These are phyloP conservation scores for Cordyceps pruinosa DNA, from an alignment of 2,329 filamentous ascomycete species.

Conservation along the genomic window DNA sequence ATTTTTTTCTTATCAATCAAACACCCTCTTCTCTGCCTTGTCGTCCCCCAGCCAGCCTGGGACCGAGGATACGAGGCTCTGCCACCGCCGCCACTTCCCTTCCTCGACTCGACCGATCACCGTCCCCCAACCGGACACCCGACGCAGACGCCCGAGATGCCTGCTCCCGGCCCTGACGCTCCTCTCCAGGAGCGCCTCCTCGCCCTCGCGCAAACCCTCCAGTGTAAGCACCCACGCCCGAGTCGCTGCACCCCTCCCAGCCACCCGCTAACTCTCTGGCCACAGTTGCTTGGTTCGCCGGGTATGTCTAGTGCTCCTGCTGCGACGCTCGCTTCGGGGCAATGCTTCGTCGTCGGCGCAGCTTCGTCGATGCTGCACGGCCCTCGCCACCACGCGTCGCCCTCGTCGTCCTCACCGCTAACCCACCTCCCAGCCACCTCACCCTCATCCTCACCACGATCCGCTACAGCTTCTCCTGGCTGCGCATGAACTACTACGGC, in stretches of 20 bases:
- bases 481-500: slow-evolving; percentile 81
- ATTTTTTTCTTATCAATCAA: not conserved
- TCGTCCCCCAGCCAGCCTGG: not conserved
- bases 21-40: not conserved
- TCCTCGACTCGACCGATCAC: not conserved
- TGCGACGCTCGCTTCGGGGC: not conserved
- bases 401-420: slow-evolving; percentile 9
- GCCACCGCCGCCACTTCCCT: slow-evolving; percentile 1
- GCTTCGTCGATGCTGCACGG: slow-evolving; percentile 5
- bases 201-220: slow-evolving; percentile 77
- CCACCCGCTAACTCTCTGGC: slow-evolving; percentile 27
- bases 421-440: slow-evolving; percentile 57
- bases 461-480: slow-evolving; percentile 78
- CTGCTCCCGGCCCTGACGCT: slow-evolving; percentile 39
- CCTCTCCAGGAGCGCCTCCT: slow-evolving; percentile 70
- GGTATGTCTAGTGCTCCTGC: slow-evolving; percentile 49
- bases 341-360: too few species aligned
- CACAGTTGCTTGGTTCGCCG: slow-evolving; percentile 70
- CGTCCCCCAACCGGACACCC: not conserved
- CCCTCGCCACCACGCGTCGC: not conserved
- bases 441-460: slow-evolving; percentile 75
- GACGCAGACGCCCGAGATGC: not conserved
- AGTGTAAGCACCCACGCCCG: slow-evolving; percentile 57
- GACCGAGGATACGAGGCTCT: not conserved
- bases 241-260: slow-evolving; percentile 18